phyloP scores from a whole-genome alignment of 2,329 filamentous ascomycete species.

The Sporothrix brasiliensis region DNA sequence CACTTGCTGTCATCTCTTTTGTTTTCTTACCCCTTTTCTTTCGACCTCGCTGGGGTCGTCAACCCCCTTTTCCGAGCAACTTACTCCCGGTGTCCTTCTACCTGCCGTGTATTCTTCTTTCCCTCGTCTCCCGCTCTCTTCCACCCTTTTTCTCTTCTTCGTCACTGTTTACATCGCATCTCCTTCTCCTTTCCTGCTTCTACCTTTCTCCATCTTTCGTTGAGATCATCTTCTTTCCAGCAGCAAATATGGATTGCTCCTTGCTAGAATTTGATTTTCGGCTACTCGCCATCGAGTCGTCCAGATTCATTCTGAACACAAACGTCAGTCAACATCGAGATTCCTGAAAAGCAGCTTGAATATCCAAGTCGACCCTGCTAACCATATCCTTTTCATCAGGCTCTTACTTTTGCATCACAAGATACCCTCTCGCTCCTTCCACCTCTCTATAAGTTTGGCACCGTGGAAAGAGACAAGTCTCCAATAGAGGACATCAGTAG shows the following conservation, averaged over 20 bases:
- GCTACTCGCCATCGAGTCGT: constrained; percentile 31
- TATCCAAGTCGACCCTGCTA: not conserved
- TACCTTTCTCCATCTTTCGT: too few relatives aligned
- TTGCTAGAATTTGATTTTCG: constrained; percentile 15
- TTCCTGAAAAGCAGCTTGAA: too few relatives aligned
- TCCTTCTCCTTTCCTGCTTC: not conserved
- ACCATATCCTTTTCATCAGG: not conserved
- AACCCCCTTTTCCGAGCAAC: not conserved
- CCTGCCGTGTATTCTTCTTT: not conserved
- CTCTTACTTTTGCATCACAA: not conserved
- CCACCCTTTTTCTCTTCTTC: not conserved
- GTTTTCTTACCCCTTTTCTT: constrained; percentile 12
- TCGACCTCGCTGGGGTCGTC: not conserved
- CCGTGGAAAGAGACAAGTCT: too few relatives aligned
- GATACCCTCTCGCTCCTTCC: not conserved
- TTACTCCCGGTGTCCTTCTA: not conserved
- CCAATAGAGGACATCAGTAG: not conserved
- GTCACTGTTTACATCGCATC: not conserved
- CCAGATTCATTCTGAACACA: not conserved
- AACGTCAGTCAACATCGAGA: not conserved
- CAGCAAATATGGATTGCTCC: constrained; percentile 9
- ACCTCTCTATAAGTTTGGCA: not conserved
- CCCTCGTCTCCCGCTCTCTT: not conserved
- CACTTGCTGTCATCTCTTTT: not conserved
- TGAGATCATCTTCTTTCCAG: not conserved